Base-by-base conservation (phyloP, 2,329 filamentous ascomycete species). In the Sphaerostilbella broomeana region DNA sequence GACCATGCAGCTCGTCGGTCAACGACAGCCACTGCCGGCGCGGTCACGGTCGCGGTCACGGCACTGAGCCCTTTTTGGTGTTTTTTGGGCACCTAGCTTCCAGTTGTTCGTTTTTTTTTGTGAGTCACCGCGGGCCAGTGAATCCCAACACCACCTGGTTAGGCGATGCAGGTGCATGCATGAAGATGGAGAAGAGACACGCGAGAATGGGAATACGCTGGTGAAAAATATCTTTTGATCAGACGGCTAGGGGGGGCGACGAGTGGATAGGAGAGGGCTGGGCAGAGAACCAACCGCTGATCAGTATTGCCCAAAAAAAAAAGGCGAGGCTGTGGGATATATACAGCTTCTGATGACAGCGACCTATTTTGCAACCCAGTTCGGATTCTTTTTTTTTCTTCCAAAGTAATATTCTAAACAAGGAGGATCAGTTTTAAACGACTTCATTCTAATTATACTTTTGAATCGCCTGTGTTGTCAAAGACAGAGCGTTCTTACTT, bases 41-140 rank as follows among this genome's bases (percentile, higher is more conserved):
- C 47, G 43, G 39, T 32, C 38, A 13, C 36, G 30, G 37, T 47
- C 46, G 49, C 47, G 47, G 38, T 44, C 44, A 42, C 46, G 47
- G 42, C n/a, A n/a, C n/a, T n/a, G n/a, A n/a, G n/a, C n/a, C n/a
- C n/a, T n/a, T n/a, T n/a, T n/a, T n/a, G n/a, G n/a, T n/a, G n/a
- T n/a, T n/a, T n/a, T n/a, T n/a, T 39, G 38, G 24, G 35, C 6
- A 12, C 27, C 31, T 46, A 43, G 42, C 40, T 47, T 29, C 11
- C 16, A 26, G 26, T 24, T 25, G 30, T 20, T 17, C 13, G 21
- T 32, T 32, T 20, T 21, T 27, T 13, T 18, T 32, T 26, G 41
- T 53, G 51, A 53, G 44, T 53, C 50, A 53, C 48, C 43, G n/a
- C n/a, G n/a, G 43, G 42, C 51, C 47, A 53, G 42, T 53, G 47